A percentile compares a stretch with the other conserved stretches of the same genome.
Evolutionary conservation across 306 rosid species (phyloP).

Genomic region (Trifolium dubium): DNA sequence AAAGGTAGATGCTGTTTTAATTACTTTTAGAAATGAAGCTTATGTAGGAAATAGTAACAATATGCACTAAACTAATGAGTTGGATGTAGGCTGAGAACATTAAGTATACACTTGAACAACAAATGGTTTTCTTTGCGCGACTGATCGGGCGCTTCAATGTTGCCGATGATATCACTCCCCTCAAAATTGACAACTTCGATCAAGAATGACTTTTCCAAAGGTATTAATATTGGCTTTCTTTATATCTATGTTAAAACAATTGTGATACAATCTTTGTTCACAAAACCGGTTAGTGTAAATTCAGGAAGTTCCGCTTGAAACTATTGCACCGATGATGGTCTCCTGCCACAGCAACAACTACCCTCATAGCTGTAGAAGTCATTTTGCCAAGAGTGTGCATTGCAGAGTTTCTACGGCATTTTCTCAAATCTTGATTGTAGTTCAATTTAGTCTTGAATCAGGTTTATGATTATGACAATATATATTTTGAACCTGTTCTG

Average conservation of each 20-base stretch:
- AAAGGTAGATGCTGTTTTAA: slow-evolving; percentile 56
- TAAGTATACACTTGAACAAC: slow-evolving; percentile 88
- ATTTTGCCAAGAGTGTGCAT: slow-evolving; percentile 7
- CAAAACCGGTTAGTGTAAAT: too few species aligned
- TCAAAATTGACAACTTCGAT: slow-evolving; percentile 80
- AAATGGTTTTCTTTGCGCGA: slow-evolving; percentile 97
- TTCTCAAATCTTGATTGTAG: slow-evolving; percentile 21
- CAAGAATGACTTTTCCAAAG: slow-evolving; percentile 27
- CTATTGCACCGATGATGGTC: slow-evolving; percentile 10
- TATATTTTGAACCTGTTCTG: slow-evolving; percentile 18
- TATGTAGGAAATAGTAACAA: slow-evolving; percentile 9
- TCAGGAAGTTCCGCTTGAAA: slow-evolving; percentile 15
- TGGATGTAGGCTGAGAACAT: slow-evolving; percentile 88
- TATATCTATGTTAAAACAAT: too few species aligned
- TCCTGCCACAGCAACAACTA: slow-evolving; percentile 1
- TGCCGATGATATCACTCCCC: slow-evolving; percentile 80
- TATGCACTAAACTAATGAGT: slow-evolving; percentile 38
- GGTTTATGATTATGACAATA: not conserved
- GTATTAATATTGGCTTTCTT: too few species aligned
- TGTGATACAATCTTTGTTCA: too few species aligned
- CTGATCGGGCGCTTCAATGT: slow-evolving; percentile 77
- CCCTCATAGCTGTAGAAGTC: not conserved
- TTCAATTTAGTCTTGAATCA: not conserved
- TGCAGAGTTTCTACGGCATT: slow-evolving; percentile 12
- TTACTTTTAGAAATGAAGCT: slow-evolving; percentile 1